Percentiles rank a stretch among this genome's conserved stretches.
Evolutionary conservation across 208 protist species (phyloP).

Genomic region (Trichomonas vaginalis): DNA sequence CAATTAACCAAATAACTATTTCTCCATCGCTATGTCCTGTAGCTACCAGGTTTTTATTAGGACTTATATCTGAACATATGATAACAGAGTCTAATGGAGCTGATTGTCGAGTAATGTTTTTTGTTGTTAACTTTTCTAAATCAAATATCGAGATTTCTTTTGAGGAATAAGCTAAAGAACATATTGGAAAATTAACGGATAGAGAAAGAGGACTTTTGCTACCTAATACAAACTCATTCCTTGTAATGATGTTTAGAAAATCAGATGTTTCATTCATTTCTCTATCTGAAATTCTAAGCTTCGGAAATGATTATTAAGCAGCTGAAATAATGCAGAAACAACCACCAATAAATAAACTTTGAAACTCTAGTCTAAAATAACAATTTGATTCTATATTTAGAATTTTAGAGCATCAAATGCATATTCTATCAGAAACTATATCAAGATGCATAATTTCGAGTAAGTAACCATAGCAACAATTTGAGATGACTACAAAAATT

Average conservation of each 20-base stretch:
- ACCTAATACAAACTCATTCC: not conserved
- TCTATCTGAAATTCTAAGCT: no score
- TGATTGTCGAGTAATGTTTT: not conserved
- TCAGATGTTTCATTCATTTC: not conserved
- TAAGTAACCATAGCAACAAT: no score
- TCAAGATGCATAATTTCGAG: no score
- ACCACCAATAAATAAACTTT: no score
- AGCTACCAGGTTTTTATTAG: not conserved
- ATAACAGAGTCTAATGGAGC: not conserved
- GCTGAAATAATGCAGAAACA: no score
- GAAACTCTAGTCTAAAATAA: no score
- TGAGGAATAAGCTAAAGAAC: not conserved
- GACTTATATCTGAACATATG: not conserved
- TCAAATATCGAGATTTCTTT: not conserved
- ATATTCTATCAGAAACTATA: no score
- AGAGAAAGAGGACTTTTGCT: not conserved
- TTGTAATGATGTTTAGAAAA: not conserved
- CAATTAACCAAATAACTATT: not conserved
- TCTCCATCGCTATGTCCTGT: not conserved
- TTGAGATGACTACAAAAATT: no score
- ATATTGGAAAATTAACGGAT: not conserved
- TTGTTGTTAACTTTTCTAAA: not conserved
- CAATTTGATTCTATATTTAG: no score
- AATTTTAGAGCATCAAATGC: no score
- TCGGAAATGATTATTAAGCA: no score